Conservation (phyloP, 192 early-diverging fungal species). For the Umbelopsis sp. region DNA sequence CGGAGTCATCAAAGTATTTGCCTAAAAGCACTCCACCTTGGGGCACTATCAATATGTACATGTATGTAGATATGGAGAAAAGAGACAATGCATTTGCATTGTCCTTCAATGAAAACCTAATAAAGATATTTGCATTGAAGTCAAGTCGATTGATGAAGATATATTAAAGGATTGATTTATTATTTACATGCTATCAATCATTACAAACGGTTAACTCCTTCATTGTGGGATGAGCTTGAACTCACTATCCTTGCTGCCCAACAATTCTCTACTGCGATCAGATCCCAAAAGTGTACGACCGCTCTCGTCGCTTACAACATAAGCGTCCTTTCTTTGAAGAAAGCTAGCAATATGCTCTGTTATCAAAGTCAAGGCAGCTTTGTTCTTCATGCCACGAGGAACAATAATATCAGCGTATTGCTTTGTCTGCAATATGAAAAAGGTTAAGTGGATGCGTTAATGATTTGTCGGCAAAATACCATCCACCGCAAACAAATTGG, state of each 20-base stretch:
- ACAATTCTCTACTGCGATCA: background rate
- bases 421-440: slow-evolving; percentile 51
- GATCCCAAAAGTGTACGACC: background rate
- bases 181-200: background rate
- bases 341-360: slow-evolving; percentile 41
- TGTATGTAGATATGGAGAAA: background rate
- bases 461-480: too few relatives aligned
- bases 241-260: slow-evolving; percentile 6
- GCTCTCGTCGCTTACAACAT: background rate
- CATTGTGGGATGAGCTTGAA: background rate
- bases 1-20: slow-evolving; percentile 71
- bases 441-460: background rate
- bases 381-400: slow-evolving; percentile 64
- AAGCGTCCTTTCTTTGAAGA: background rate
- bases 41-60: background rate
- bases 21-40: background rate
- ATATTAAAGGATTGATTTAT: background rate
- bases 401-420: slow-evolving; percentile 78
- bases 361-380: slow-evolving; percentile 65
- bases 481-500: background rate
- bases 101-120: background rate
- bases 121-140: background rate
- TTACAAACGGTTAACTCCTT: background rate
- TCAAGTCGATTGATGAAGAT: background rate
- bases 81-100: background rate